These are phyloP conservation scores for Pichia membranifaciens DNA, from an alignment of 805 yeast species.

Conservation along the genomic window DNA sequence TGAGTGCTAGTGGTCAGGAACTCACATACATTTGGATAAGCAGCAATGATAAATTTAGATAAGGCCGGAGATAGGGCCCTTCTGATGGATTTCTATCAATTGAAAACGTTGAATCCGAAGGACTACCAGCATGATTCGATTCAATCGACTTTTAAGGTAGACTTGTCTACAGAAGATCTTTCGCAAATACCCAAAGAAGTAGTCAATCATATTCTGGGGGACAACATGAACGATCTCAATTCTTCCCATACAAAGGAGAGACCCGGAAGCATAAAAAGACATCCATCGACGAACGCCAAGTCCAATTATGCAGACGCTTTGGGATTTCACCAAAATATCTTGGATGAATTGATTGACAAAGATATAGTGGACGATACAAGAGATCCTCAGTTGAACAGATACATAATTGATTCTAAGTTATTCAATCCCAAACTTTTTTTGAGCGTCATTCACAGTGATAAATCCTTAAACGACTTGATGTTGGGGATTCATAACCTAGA, in stretches of 20 bases:
- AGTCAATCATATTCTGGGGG: conserved; percentile 22
- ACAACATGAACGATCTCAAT: conserved; percentile 12
- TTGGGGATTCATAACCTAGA: conserved; percentile 46
- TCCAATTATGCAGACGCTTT: conserved; percentile 42
- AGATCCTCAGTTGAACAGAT: conserved; percentile 34
- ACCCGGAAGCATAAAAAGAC: background rate
- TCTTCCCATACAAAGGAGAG: background rate
- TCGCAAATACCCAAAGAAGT: conserved; percentile 22
- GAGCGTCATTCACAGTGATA: conserved; percentile 49
- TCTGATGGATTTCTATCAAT: conserved; percentile 35
- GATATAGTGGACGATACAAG: conserved; percentile 35
- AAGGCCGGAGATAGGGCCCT: conserved; percentile 13
- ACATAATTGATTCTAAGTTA: conserved; percentile 49
- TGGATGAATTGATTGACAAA: conserved; percentile 36
- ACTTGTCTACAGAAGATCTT: conserved; percentile 15
- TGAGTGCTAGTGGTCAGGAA: no score
- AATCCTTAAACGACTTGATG: conserved; percentile 45
- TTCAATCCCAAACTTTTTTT: conserved; percentile 55
- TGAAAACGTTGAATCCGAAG: conserved; percentile 38
- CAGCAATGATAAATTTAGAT: conserved; percentile 8
- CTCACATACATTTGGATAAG: no score
- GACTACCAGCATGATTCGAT: conserved; percentile 23
- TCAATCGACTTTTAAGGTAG: conserved; percentile 15
- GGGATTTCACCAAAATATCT: conserved; percentile 43
- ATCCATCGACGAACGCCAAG: conserved; percentile 4